Conservation (phyloP, 176 grass and related monocot genomes). For the Triticum aestivum region IWGSC_CS_RefSeq_v2.1 NC_057796.1:487220221-487220720, state of each 20-base stretch:
- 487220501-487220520: conserved; percentile 17
- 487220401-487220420: conserved; percentile 8
- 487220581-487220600: conserved; percentile 22
- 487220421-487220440: conserved; percentile 8
- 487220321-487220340: not conserved
- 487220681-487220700: conserved; percentile 50
- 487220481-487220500: not conserved
- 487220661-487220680: conserved; percentile 43
- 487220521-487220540: conserved; percentile 25
- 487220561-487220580: conserved; percentile 16
- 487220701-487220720: conserved; percentile 52
- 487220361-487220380: not conserved
- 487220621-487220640: not conserved
- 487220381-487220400: not conserved
- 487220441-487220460: not conserved
- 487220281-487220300: conserved; percentile 5
- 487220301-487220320: not conserved
- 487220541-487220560: conserved; percentile 29
- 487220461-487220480: conserved; percentile 38
- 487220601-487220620: conserved; percentile 36
- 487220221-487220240: not conserved
- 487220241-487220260: conserved; percentile 8
- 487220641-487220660: not conserved
- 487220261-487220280: not conserved
- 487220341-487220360: not conserved